Conservation (phyloP, 176 grass and related monocot genomes). For the Pharus latifolius region DNA sequence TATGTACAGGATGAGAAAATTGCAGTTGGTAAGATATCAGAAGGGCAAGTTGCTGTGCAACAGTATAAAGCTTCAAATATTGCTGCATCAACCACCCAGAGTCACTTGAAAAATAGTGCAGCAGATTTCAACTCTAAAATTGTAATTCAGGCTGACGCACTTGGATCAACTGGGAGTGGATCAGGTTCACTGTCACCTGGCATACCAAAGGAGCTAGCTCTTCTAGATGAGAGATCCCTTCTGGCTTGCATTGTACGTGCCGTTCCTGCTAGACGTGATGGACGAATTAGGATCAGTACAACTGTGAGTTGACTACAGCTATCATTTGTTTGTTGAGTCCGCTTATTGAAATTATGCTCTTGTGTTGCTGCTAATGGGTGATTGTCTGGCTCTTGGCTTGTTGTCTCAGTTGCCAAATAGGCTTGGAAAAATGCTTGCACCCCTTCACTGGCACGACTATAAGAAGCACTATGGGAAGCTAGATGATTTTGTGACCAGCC, state of each 20-base stretch:
- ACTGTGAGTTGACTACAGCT: slow-evolving; percentile 49
- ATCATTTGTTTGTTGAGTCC: background rate
- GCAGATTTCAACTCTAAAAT: slow-evolving; percentile 29
- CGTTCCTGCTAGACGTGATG: slow-evolving; percentile 63
- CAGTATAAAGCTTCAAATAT: slow-evolving; percentile 17
- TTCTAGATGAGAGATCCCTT: slow-evolving; percentile 83
- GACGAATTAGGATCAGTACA: slow-evolving; percentile 78
- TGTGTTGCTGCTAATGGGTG: background rate
- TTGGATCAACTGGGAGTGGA: background rate
- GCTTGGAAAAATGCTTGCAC: slow-evolving; percentile 92
- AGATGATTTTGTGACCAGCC: slow-evolving; percentile 90
- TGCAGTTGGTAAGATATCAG: slow-evolving; percentile 25
- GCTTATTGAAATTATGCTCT: background rate
- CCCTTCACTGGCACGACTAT: slow-evolving; percentile 98
- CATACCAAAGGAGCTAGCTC: slow-evolving; percentile 41
- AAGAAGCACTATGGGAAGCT: slow-evolving; percentile 92
- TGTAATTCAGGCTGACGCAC: slow-evolving; percentile 24
- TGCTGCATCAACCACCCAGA: slow-evolving; percentile 19
- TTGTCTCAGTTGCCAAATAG: slow-evolving; percentile 81
- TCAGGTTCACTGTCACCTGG: slow-evolving; percentile 20
- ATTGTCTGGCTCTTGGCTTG: slow-evolving; percentile 3
- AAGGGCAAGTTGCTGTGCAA: slow-evolving; percentile 26
- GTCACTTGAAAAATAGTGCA: slow-evolving; percentile 10
- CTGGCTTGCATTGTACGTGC: slow-evolving; percentile 91
- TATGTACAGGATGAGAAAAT: slow-evolving; percentile 22